phyloP scores from a whole-genome alignment of 1,284 basidiomycete genomes.

The Heterobasidion irregulare region DNA sequence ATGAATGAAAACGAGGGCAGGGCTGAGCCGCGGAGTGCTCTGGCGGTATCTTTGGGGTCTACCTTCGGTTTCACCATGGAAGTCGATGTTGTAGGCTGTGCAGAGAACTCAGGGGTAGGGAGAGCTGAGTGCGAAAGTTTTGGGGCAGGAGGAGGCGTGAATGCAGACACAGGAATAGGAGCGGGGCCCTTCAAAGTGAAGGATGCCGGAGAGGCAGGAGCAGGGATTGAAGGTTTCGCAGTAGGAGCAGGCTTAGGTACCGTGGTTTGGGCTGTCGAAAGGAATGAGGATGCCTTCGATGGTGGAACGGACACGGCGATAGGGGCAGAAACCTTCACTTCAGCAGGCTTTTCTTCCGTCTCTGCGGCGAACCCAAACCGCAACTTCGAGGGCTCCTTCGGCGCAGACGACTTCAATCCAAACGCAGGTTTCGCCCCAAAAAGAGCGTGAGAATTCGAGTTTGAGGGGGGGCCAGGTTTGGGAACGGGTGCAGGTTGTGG shows the following conservation, averaged over 20 bases:
- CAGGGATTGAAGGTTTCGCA: not conserved
- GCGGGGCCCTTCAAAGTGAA: not conserved
- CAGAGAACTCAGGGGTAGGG: constrained; percentile 17
- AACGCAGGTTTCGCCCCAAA: constrained; percentile 17
- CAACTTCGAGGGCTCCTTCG: constrained; percentile 67
- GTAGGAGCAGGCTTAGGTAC: not conserved
- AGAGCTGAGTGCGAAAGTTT: not conserved
- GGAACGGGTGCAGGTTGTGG: not conserved
- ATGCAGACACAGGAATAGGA: not conserved
- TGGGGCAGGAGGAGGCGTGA: not conserved
- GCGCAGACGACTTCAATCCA: constrained; percentile 37
- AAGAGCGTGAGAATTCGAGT: not conserved
- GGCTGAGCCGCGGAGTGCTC: constrained; percentile 18
- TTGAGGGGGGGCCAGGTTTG: not conserved
- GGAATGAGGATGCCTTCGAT: too few relatives aligned
- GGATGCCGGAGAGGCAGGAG: not conserved
- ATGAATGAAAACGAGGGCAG: constrained; percentile 38
- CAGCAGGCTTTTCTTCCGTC: constrained; percentile 6
- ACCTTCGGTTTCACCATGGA: constrained; percentile 11
- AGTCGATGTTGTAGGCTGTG: constrained; percentile 19
- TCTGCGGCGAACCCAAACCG: constrained; percentile 29
- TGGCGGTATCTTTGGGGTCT: constrained; percentile 24
- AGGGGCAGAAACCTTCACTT: not conserved
- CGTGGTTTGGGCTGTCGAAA: too few relatives aligned
- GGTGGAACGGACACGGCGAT: too few relatives aligned